A percentile compares a stretch with the other conserved stretches of the same genome.
These are phyloP conservation scores for Helotiales sp. DNA, from an alignment of 2,329 filamentous ascomycete genomes.

Conservation along the genomic window DNA sequence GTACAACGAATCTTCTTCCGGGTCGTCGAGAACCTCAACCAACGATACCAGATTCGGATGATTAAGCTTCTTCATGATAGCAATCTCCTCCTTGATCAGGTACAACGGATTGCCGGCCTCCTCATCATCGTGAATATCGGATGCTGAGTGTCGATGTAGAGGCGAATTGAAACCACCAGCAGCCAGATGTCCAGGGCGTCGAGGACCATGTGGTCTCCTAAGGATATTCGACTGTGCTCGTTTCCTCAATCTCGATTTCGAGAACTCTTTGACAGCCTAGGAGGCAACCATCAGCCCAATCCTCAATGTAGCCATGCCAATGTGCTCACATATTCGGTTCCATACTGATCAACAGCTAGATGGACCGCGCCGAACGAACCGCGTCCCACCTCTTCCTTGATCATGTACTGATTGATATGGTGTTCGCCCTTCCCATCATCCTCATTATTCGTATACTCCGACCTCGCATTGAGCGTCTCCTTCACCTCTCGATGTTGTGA, in stretches of 20 bases:
- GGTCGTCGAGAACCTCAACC: conserved; percentile 93
- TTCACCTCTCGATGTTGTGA: conserved; percentile 64
- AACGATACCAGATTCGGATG: conserved; percentile 92
- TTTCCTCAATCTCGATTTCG: conserved; percentile 85
- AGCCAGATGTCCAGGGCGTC: conserved; percentile 48
- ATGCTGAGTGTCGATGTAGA: conserved; percentile 53
- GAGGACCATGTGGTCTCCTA: conserved; percentile 56
- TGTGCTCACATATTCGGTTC: conserved; percentile 80
- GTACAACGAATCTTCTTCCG: conserved; percentile 91
- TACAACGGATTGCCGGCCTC: conserved; percentile 73
- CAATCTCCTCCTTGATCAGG: conserved; percentile 92
- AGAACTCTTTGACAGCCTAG: conserved; percentile 96
- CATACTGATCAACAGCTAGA: conserved; percentile 85
- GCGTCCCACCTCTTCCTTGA: conserved; percentile 93
- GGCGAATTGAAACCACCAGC: conserved; percentile 43
- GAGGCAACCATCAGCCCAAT: neutral
- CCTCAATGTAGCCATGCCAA: neutral
- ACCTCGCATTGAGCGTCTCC: conserved; percentile 90
- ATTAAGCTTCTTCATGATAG: conserved; percentile 98
- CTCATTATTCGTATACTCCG: conserved; percentile 83
- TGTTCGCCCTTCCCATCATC: conserved; percentile 79
- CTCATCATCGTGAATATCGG: conserved; percentile 51
- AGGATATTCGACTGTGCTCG: conserved; percentile 88
- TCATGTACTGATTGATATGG: conserved; percentile 91
- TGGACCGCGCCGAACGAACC: conserved; percentile 96